Evolutionary conservation across 208 protist species (phyloP).

Genomic region (Trypanosoma vivax): DNA sequence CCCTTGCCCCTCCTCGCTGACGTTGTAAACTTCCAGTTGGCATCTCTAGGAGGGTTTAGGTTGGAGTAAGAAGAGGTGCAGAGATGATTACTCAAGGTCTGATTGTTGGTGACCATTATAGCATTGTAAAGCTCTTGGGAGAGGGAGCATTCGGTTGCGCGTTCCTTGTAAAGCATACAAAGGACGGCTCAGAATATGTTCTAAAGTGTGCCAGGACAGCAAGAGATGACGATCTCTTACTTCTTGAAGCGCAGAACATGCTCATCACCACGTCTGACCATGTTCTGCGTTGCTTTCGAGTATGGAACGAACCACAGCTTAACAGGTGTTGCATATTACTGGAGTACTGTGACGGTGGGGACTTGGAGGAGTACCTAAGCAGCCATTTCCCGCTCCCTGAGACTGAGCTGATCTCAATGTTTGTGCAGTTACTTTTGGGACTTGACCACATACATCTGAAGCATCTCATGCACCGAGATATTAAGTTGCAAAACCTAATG

Average conservation of each 20-base stretch:
- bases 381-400: slow-evolving; percentile 38
- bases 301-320: slow-evolving; percentile 40
- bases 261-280: slow-evolving; percentile 38
- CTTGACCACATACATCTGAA: slow-evolving; percentile 70
- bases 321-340: slow-evolving; percentile 46
- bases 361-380: slow-evolving; percentile 33
- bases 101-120: slow-evolving; percentile 12
- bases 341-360: slow-evolving; percentile 72
- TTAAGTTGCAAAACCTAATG: slow-evolving; percentile 58
- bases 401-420: slow-evolving; percentile 30
- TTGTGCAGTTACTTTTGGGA: slow-evolving; percentile 60
- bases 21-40: too few species aligned
- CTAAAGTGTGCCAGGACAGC: slow-evolving; percentile 44
- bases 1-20: too few species aligned
- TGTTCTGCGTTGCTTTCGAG: slow-evolving; percentile 38
- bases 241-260: slow-evolving; percentile 41
- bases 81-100: slow-evolving; percentile 1
- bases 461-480: slow-evolving; percentile 49
- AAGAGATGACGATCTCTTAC: slow-evolving; percentile 13
- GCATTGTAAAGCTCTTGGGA: slow-evolving; percentile 20
- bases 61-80: background rate
- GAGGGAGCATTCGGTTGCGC: slow-evolving; percentile 43
- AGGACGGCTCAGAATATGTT: slow-evolving; percentile 19
- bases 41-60: too few species aligned
- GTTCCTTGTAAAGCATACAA: slow-evolving; percentile 27